Base-by-base conservation (phyloP, 2,329 filamentous ascomycete genomes). In the Colletotrichum gloeosporioides region DNA sequence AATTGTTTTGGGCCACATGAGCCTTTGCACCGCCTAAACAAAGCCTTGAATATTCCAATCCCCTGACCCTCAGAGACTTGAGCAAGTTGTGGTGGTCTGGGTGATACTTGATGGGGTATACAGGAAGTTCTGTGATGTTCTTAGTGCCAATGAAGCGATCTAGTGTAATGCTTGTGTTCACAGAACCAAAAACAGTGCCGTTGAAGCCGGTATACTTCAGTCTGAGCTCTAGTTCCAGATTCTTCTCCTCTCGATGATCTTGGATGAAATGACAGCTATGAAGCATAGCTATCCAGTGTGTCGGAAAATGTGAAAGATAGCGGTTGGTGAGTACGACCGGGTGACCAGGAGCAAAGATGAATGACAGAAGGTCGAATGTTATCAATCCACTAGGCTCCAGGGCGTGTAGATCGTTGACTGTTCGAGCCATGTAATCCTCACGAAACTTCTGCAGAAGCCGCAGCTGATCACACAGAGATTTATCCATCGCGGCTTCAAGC, bases 361-460 rank as follows among this genome's bases (percentile, higher is more conserved):
- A 53, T 2, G n/a, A 4, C 0, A 53, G 5, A 13, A 53, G 44
- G 6, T 53, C 10, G n/a, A 22, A 53, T 8, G 44, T 53, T 4
- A 53, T 53, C 44, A 53, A 53, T 2, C 44, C 44, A 8, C 0
- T 53, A 0, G 44, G n/a, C 6, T 53, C 44, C 44, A 53, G 4
- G 6, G 44, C n/a, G 0, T 53, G 6, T 1, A 53, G 0, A 8
- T 53, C 44, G 2, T 1, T 13, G 44, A 53, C 2, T 0, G 44
- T 53, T 3, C 44, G 1, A 2, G 44, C n/a, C 44, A 53, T 53
- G n/a, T 53, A 53, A 13, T 53, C 44, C 3, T 53, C n/a, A 0
- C 6, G 44, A 2, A 53, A 53, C 44, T 13, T 53, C 12, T 22
- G 44, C 10, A 53, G 44, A 22, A 53, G 44, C 3, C 4, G 44